Evolutionary conservation across 129 eudicot genomes (phyloP), one percentile per base, ranked within the genome.

Genomic region (Oenanthe sinensis): DNA sequence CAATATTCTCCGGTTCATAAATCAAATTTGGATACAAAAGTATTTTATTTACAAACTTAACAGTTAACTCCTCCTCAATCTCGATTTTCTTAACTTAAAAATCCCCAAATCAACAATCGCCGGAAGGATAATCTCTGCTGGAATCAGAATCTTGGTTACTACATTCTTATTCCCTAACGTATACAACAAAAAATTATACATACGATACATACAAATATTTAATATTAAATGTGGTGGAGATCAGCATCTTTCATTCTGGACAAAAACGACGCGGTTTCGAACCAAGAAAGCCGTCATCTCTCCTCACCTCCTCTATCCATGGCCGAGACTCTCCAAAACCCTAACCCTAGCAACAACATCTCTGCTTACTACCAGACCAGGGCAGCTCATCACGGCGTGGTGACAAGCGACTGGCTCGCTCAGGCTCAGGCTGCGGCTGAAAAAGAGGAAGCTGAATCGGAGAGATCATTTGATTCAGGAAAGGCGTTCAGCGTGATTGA

Each of bases 391-490:
- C 93, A 89, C 78, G 97, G 84, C 15, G 98, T 91, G 54, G 91
- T 94, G 36, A 94, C 97, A 58, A 91, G 91, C 79, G 97, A 94
- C 54, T 94, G 98, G 97, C 88, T 94, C 22, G 97, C 93, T 44
- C 96, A 94, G 87, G 97, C 96, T 72, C 88, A 90, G 82, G 97
- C 97, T 60, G 98, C 96, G 71, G 89, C 55, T 19, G 76, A 75
- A 3, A 52, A 79, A 40, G 89, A 77, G 68, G 87, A 46, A 47
- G 74, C 17, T 7, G 47, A 60, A 0, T 65, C 87, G 36, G 88
- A 63, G n/a, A 70, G 48, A n/a, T 67, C 82, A 36, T 65, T 36
- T 28, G 84, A 42, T 24, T 65, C 83, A 2, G 83, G 76, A 11
- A 81, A 82, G 75, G 60, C 84, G 8, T 83, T 83, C 39, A 89